phyloP scores from a whole-genome alignment of 2,329 filamentous ascomycete genomes.

The Venturia nashicola region DNA sequence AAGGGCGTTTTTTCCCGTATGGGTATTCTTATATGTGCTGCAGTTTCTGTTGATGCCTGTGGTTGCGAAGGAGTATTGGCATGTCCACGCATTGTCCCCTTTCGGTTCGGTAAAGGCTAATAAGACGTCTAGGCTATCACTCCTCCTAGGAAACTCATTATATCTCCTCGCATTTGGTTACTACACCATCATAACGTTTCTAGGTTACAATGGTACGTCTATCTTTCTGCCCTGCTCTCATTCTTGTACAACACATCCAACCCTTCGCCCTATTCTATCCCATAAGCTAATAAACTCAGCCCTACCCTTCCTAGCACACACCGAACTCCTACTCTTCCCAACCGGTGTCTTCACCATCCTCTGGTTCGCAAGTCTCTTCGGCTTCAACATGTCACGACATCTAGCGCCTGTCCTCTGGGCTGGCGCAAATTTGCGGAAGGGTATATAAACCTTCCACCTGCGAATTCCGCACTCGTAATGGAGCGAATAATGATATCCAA shows the following conservation, averaged over 20 bases:
- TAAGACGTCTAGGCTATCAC: constrained; percentile 29
- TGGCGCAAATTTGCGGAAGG: constrained; percentile 32
- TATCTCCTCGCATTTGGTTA: constrained; percentile 54
- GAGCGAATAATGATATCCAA: not conserved
- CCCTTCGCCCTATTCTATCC: not conserved
- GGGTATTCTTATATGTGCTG: constrained; percentile 53
- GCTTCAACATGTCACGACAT: constrained; percentile 38
- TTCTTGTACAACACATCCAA: too few species aligned
- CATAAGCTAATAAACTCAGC: constrained; percentile 24
- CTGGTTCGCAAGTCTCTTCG: constrained; percentile 43
- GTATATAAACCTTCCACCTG: constrained; percentile 17
- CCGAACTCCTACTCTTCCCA: constrained; percentile 51
- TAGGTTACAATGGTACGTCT: constrained; percentile 49
- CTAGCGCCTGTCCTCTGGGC: constrained; percentile 39
- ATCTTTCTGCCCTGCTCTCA: not conserved
- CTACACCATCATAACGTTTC: constrained; percentile 56
- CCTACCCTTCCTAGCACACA: constrained; percentile 54
- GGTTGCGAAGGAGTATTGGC: constrained; percentile 41
- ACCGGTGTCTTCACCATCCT: constrained; percentile 47
- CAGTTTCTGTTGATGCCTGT: constrained; percentile 57
- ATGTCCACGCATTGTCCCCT: constrained; percentile 29
- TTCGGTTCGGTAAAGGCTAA: constrained; percentile 35
- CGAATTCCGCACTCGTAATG: not conserved
- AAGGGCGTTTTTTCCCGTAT: constrained; percentile 54
- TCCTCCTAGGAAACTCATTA: constrained; percentile 52